Conservation (phyloP, 352 stramenopile species). For the Phytophthora pluvialis region DNA sequence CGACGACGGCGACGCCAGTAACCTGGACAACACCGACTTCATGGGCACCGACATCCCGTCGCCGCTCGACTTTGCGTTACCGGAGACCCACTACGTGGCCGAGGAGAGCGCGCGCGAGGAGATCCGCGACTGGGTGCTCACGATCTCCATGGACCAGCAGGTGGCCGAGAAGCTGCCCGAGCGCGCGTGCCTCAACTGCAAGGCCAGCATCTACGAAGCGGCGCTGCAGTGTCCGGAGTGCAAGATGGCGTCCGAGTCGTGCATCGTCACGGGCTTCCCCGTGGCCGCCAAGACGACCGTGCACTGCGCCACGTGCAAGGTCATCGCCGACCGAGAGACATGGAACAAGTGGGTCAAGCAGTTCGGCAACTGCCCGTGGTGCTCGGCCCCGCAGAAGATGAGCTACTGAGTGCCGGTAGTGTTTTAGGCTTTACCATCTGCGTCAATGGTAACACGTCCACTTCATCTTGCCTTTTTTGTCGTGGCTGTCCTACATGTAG, state of each 20-base stretch:
- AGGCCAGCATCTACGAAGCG: constrained; percentile 90
- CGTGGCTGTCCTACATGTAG: background rate
- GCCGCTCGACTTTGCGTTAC: constrained; percentile 77
- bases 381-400: constrained; percentile 83
- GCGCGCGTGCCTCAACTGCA: constrained; percentile 71
- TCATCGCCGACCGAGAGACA: constrained; percentile 83
- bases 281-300: constrained; percentile 88
- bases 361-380: constrained; percentile 85
- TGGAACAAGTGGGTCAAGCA: constrained; percentile 93
- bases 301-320: constrained; percentile 90
- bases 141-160: constrained; percentile 95
- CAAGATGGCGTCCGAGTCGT: constrained; percentile 79
- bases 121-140: constrained; percentile 95
- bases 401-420: constrained; percentile 56
- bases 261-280: constrained; percentile 92
- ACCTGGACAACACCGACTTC: constrained; percentile 95
- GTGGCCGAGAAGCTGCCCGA: constrained; percentile 92
- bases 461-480: constrained; percentile 34
- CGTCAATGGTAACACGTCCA: constrained; percentile 14
- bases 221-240: constrained; percentile 80
- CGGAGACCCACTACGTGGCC: constrained; percentile 76
- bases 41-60: constrained; percentile 92
- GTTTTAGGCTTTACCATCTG: background rate
- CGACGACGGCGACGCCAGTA: constrained; percentile 85
- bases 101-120: constrained; percentile 91